These are phyloP conservation scores for Colletotrichum viniferum DNA, from an alignment of 2,329 filamentous ascomycete genomes.

Conservation along the genomic window DNA sequence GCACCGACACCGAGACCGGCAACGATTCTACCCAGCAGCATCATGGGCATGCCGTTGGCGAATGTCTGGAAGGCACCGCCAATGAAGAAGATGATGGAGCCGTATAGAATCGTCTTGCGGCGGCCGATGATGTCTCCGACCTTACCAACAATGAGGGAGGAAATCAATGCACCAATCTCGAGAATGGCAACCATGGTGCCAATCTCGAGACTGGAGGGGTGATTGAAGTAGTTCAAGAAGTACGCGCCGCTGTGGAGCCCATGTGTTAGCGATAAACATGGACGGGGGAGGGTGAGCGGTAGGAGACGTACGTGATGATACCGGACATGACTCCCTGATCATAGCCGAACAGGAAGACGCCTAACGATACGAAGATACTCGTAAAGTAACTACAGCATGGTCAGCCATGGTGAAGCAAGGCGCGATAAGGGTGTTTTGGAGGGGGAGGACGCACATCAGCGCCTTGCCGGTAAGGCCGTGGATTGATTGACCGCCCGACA, in stretches of 20 bases:
- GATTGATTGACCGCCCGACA: slow-evolving; percentile 81
- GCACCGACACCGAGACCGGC: slow-evolving; percentile 88
- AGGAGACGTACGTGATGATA: slow-evolving; percentile 63
- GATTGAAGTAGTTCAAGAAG: slow-evolving; percentile 91
- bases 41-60: slow-evolving; percentile 84
- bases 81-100: slow-evolving; percentile 83
- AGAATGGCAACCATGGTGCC: slow-evolving; percentile 98
- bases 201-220: slow-evolving; percentile 85
- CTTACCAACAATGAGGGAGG: slow-evolving; percentile 83
- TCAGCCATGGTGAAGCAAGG: neutral
- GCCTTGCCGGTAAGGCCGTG: slow-evolving; percentile 96
- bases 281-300: neutral
- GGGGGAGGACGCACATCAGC: slow-evolving; percentile 69
- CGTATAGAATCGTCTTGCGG: slow-evolving; percentile 89
- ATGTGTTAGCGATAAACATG: neutral
- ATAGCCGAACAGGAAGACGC: slow-evolving; percentile 89
- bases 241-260: slow-evolving; percentile 70
- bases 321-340: slow-evolving; percentile 90
- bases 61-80: slow-evolving; percentile 87
- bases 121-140: slow-evolving; percentile 92
- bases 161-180: slow-evolving; percentile 89
- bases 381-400: slow-evolving; percentile 78
- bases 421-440: neutral
- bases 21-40: slow-evolving; percentile 83
- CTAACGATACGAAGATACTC: slow-evolving; percentile 85